phyloP scores from a whole-genome alignment of 768 basidiomycete species.

The Naganishia randhawae region DNA sequence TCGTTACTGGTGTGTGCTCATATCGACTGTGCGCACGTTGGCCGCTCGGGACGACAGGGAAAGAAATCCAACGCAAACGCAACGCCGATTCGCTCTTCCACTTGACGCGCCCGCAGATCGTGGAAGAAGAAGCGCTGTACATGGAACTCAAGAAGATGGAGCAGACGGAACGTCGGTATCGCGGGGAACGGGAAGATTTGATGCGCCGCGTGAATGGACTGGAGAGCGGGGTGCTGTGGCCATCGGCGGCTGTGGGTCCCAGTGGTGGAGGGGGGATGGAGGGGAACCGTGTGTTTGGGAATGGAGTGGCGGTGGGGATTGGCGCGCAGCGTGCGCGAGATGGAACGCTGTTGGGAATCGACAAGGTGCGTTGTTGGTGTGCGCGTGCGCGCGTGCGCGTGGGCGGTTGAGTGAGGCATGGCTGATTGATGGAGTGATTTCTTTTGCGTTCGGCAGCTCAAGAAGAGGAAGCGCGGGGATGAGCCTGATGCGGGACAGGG shows the following conservation, averaged over 20 bases:
- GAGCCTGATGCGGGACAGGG: constrained; percentile 27
- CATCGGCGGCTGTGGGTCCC: constrained; percentile 51
- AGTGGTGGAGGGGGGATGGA: constrained; percentile 61
- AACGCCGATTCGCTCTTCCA: constrained; percentile 82
- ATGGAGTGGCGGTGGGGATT: constrained; percentile 25
- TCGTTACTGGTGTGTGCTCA: too few species aligned
- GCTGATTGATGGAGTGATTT: background rate
- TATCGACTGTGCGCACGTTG: too few species aligned
- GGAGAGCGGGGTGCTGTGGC: constrained; percentile 75
- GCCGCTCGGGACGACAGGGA: constrained; percentile 57
- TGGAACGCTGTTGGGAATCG: constrained; percentile 34
- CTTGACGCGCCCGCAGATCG: constrained; percentile 81
- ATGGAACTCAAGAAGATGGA: constrained; percentile 91
- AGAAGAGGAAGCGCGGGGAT: constrained; percentile 44
- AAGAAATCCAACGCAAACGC: constrained; percentile 80
- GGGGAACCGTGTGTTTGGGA: constrained; percentile 29
- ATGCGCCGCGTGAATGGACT: constrained; percentile 77
- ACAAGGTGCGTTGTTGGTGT: constrained; percentile 38
- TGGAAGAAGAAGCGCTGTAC: constrained; percentile 91
- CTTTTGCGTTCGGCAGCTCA: constrained; percentile 32
- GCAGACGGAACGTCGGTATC: constrained; percentile 82
- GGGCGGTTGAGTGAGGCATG: background rate
- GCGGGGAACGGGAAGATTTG: constrained; percentile 80
- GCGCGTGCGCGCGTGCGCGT: background rate
- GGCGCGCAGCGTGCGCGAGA: constrained; percentile 24